Evolutionary conservation across 2,329 filamentous ascomycete genomes (phyloP).

Genomic region (Aphanocladium album): DNA sequence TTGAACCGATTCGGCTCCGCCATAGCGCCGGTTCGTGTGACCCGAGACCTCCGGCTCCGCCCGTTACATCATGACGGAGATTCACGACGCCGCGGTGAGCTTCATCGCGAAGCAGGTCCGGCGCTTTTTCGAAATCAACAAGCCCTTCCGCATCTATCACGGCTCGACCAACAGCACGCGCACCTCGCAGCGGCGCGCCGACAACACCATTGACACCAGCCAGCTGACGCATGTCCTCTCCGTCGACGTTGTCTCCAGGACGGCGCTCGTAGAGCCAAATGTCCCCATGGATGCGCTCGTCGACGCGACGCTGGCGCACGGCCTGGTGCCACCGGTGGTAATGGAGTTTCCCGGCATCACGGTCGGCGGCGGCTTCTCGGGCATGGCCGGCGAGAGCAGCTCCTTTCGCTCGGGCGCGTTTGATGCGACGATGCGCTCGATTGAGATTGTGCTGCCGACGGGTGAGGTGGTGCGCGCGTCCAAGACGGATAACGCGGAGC

Average conservation of each 20-base stretch:
- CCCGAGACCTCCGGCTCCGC: too few species aligned
- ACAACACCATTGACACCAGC: constrained; percentile 63
- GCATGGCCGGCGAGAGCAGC: constrained; percentile 63
- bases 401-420: constrained; percentile 64
- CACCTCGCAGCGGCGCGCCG: constrained; percentile 40
- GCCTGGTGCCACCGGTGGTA: constrained; percentile 59
- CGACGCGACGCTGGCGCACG: constrained; percentile 48
- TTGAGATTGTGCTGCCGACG: constrained; percentile 61
- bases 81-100: constrained; percentile 40
- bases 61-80: constrained; percentile 30
- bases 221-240: constrained; percentile 56
- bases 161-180: constrained; percentile 75
- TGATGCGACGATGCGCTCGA: constrained; percentile 53
- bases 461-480: constrained; percentile 54
- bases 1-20: too few species aligned
- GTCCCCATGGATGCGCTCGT: constrained; percentile 63
- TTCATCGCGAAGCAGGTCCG: constrained; percentile 38
- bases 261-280: constrained; percentile 64
- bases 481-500: constrained; percentile 47
- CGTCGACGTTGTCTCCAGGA: constrained; percentile 48
- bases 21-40: too few species aligned
- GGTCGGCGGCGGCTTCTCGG: constrained; percentile 62
- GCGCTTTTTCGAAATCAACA: constrained; percentile 36
- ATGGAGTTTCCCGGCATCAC: constrained; percentile 73
- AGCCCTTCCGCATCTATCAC: constrained; percentile 70